These are phyloP conservation scores for Camelina laxa DNA, from an alignment of 345 rosid species.

Conservation along the genomic window DNA sequence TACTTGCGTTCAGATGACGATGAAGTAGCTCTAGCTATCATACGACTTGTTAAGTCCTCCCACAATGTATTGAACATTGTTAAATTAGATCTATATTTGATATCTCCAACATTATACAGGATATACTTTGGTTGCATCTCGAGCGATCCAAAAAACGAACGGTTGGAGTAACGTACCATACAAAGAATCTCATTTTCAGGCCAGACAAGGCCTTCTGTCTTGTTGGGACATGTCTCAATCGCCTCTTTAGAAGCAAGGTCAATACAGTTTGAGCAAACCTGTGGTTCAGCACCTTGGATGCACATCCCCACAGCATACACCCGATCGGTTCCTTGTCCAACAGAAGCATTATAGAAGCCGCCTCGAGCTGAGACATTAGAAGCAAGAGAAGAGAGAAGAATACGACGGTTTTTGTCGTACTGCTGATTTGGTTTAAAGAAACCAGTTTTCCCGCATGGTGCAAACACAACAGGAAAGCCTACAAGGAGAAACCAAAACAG, in stretches of 20 bases:
- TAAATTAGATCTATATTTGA: neutral
- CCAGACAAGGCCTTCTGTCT: conserved; percentile 46
- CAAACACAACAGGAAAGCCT: conserved; percentile 8
- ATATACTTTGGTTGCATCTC: neutral
- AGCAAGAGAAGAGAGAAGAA: conserved; percentile 37
- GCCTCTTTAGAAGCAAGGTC: neutral
- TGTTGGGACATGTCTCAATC: conserved; percentile 35
- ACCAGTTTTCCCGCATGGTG: conserved; percentile 16
- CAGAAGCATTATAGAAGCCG: conserved; percentile 21
- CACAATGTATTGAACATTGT: conserved; percentile 15
- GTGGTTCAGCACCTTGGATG: conserved; percentile 26
- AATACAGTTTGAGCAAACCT: conserved; percentile 38
- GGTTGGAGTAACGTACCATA: conserved; percentile 49
- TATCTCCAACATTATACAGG: neutral
- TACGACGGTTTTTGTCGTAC: conserved; percentile 37
- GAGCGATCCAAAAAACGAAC: conserved; percentile 21
- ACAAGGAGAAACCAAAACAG: conserved; percentile 1
- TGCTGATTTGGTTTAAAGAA: conserved; percentile 28
- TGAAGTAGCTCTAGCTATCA: conserved; percentile 31
- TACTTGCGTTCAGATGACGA: neutral
- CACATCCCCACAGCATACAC: conserved; percentile 33
- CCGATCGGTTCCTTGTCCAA: conserved; percentile 10
- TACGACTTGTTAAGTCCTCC: conserved; percentile 21
- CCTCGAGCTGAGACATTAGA: conserved; percentile 28
- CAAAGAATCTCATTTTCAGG: conserved; percentile 30